Base-by-base conservation (phyloP, 2,329 filamentous ascomycete species). In the Fusarium haematococcum region DNA sequence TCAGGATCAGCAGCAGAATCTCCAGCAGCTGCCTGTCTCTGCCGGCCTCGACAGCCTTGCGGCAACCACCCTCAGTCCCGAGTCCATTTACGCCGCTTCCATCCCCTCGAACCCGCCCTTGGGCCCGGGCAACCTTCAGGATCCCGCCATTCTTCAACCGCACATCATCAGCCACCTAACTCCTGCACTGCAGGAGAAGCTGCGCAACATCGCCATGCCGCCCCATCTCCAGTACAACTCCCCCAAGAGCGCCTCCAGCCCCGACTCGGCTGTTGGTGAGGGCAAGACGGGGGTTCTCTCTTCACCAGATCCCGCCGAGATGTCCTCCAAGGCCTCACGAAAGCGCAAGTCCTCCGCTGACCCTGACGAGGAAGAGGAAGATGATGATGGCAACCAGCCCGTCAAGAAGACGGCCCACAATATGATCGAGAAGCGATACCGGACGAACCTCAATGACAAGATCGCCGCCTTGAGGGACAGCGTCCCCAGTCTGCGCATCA, bases 391-490 rank as follows among this genome's bases (percentile, higher is more conserved):
- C 75, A 89, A 86, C 77, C 91, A 88, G 69, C 83, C 83, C 6
- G 78, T 85, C 68, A 98, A 98, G 88, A 98, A 98, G 88, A 97
- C 95, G 35, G 95, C 96, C 3, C 96, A 98, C 84, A 98, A 98
- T 83, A 97, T 98, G 89, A 98, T 98, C 73, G 96, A 98, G 85
- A 98, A 98, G 88, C 88, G 96, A 75, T 98, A 98, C 83, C 92
- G 96, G 78, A 98, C 94, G 63, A 98, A 98, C 80, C 88, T 98
- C 67, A 98, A 98, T 80, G 96, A 98, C 81, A 98, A 98, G 86
- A 98, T 98, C 78, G 93, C 95, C 54, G 95, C 95, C 68, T 86
- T 98, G 71, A 90, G 95, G 77, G 95, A 98, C 82, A 97, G 95
- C 79, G 95, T 98, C 16, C 96, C 96, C 2, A 97, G 94, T 82